Evolutionary conservation across 2,329 filamentous ascomycete genomes (phyloP).

Genomic region (Lecanosticta acicola): DNA sequence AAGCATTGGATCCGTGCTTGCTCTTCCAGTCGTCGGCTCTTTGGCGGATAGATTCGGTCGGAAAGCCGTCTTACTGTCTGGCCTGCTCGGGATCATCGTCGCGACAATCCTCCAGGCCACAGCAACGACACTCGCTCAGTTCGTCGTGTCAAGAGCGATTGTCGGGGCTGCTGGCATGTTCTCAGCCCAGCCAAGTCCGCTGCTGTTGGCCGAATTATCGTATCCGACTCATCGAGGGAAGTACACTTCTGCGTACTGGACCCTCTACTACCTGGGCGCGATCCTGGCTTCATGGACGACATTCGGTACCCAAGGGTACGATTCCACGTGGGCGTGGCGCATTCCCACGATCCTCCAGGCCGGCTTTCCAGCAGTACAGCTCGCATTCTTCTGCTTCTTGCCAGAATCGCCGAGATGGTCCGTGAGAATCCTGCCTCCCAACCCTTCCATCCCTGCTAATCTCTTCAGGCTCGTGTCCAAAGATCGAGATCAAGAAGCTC

Average conservation of each 20-base stretch:
- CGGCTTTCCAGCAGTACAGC: slow-evolving; percentile 41
- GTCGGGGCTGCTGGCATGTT: slow-evolving; percentile 22
- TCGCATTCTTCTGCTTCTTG: slow-evolving; percentile 24
- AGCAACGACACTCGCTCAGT: slow-evolving; percentile 21
- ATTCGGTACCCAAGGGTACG: slow-evolving; percentile 16
- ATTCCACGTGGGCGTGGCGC: slow-evolving; percentile 42
- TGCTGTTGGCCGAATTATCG: slow-evolving; percentile 18
- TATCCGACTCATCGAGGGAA: slow-evolving; percentile 23
- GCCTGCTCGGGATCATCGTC: slow-evolving; percentile 29
- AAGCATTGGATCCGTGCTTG: slow-evolving; percentile 36
- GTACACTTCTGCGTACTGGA: slow-evolving; percentile 17
- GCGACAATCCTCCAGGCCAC: slow-evolving; percentile 33
- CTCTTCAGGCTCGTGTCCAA: slow-evolving; percentile 22
- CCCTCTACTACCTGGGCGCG: slow-evolving; percentile 19
- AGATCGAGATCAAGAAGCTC: slow-evolving; percentile 24
- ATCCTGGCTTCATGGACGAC: slow-evolving; percentile 21
- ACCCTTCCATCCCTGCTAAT: too few species aligned
- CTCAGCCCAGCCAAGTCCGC: slow-evolving; percentile 18
- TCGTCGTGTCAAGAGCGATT: slow-evolving; percentile 17
- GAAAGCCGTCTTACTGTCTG: slow-evolving; percentile 33
- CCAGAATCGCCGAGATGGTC: slow-evolving; percentile 22
- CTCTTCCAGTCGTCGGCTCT: slow-evolving; percentile 34
- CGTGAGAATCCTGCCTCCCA: too few species aligned
- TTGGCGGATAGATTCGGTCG: slow-evolving; percentile 40
- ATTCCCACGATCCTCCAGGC: slow-evolving; percentile 46